Evolutionary conservation across 2,329 filamentous ascomycete species (phyloP).

Genomic region (Thielaviopsis cerberus): DNA sequence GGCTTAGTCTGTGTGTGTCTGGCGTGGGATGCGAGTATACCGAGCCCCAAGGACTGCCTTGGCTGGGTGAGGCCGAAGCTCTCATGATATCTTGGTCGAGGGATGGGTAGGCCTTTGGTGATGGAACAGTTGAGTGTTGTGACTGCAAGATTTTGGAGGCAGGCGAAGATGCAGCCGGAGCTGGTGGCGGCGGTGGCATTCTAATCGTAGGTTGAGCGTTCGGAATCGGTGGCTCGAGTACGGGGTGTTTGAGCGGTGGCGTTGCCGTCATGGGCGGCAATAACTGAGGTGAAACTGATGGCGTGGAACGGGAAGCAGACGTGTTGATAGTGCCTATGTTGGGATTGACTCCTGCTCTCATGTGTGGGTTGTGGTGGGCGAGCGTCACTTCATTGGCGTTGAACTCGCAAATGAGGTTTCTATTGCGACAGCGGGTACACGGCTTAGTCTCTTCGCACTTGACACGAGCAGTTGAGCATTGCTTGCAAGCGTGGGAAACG

Average conservation of each 20-base stretch:
- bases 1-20: background rate
- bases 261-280: background rate
- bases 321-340: background rate
- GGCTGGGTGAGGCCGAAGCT: background rate
- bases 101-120: background rate
- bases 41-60: background rate
- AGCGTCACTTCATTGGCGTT: constrained; percentile 17
- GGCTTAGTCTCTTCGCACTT: constrained; percentile 38
- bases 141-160: background rate
- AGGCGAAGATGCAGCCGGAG: background rate
- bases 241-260: background rate
- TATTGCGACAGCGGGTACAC: constrained; percentile 30
- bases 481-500: constrained; percentile 33
- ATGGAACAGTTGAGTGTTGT: background rate
- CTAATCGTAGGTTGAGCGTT: background rate
- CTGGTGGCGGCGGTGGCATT: background rate
- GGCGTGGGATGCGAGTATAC: background rate
- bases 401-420: constrained; percentile 28
- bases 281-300: background rate
- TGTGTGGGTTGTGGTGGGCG: constrained; percentile 12
- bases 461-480: constrained; percentile 32
- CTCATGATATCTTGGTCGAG: background rate
- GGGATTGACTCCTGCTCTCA: constrained; percentile 12
- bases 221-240: background rate
- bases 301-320: background rate